Evolutionary conservation across 2,329 filamentous ascomycete genomes (phyloP), one percentile per base, ranked within the genome.

Genomic region (Dactylellina parvicollis): DNA sequence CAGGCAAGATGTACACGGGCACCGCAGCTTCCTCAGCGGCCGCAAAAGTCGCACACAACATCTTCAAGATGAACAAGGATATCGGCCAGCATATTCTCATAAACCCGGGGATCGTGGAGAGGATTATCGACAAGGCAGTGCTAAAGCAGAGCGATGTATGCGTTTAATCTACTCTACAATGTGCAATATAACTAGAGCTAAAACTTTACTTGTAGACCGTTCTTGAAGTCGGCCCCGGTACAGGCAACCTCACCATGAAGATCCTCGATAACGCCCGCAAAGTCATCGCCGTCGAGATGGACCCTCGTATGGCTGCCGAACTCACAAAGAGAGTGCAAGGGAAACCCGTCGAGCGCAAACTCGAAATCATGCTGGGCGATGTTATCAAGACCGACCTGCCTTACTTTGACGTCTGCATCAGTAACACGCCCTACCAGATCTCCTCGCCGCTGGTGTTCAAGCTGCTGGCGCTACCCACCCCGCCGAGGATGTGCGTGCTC

Each of bases 21-120:
- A 66, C 69, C 14, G n/a, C 70, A 36, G 80, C 81, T 2, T 76
- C 80, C 20, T 16, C 66, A 70, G 79, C 82, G 36, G 80, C 81
- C 42, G 79, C 81, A 57, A 86, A 87, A 80, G 82, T 83, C 4
- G 83, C 84, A 42, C 92, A 96, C 83, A 93, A 91, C 78, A 92
- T 97, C 81, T 98, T 98, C 87, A 96, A 96, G 81, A 96, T 97
- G 88, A 96, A 96, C 84, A 95, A 90, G 77, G 87, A 94, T 80
- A 87, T 95, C 76, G 92, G 94, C 78, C 88, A 91, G 80, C 92
- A 98, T 81, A 95, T 99, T 75, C 86, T 98, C 76, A 97, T 96
- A 81, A 96, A 96, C 81, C 91, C 91, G 1, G 90, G 91, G 78
- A 90, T 96, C 52, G 90, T 91, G 3, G 88, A 91, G 79, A 88